Percentiles rank a stretch among this genome's conserved stretches.
phyloP scores from a whole-genome alignment of 148 eudicot genomes.

The Amaranthus cruentus region DNA sequence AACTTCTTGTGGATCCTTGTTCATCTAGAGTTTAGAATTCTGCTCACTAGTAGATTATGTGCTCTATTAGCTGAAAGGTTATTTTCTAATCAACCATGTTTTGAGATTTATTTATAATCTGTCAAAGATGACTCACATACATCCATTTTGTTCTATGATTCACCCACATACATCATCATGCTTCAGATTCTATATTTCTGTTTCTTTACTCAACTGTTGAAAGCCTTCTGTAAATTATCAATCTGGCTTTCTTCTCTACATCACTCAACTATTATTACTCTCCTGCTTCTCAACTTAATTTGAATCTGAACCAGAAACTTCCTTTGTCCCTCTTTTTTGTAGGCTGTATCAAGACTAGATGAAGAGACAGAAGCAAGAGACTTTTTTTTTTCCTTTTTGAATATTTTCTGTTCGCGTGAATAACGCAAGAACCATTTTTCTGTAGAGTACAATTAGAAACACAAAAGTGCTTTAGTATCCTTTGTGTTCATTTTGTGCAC shows the following conservation, averaged over 20 bases:
- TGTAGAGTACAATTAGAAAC: not conserved
- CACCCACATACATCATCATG: not conserved
- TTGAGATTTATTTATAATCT: conserved; percentile 1
- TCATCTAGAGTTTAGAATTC: no score
- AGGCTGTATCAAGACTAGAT: conserved; percentile 79
- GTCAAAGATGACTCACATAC: not conserved
- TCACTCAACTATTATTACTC: conserved; percentile 18
- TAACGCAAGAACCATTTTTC: not conserved
- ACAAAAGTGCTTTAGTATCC: not conserved
- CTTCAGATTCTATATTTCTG: not conserved
- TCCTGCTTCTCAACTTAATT: conserved; percentile 25
- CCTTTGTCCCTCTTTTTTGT: conserved; percentile 61
- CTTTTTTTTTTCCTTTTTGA: no score
- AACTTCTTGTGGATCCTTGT: no score
- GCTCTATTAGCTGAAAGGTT: no score
- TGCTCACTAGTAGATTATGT: no score
- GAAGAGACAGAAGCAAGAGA: conserved; percentile 26
- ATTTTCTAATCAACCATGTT: no score
- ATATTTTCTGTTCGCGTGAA: no score
- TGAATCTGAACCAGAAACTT: conserved; percentile 38
- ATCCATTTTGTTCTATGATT: not conserved
- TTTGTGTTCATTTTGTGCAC: not conserved
- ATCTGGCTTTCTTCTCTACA: conserved; percentile 3
- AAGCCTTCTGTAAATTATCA: conserved; percentile 9
- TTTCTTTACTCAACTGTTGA: conserved; percentile 2